Conservation (phyloP, 352 stramenopile species). For the Halophytophthora batemanensis region DNA sequence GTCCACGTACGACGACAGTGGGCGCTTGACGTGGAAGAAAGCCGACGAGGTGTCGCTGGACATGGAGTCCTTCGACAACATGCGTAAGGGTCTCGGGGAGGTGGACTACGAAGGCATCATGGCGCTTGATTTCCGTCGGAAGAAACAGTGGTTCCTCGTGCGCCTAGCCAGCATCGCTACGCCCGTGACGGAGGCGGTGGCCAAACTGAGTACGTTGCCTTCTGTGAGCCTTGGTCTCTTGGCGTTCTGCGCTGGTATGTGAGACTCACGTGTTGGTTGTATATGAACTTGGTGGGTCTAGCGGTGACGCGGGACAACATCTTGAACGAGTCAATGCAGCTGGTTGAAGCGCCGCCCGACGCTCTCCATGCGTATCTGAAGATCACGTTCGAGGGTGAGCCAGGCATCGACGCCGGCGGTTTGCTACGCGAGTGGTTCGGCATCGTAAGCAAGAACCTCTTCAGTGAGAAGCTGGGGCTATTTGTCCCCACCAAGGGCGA, state of each 20-base stretch:
- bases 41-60: constrained; percentile 46
- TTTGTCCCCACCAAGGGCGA: constrained; percentile 75
- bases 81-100: too few species aligned
- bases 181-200: constrained; percentile 60
- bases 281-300: too few species aligned
- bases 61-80: too few species aligned
- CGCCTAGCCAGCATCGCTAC: constrained; percentile 51
- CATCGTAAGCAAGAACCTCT: constrained; percentile 72
- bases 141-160: constrained; percentile 79
- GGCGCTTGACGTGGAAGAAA: constrained; percentile 45
- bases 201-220: too few species aligned
- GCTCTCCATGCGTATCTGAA: constrained; percentile 49
- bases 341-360: constrained; percentile 38
- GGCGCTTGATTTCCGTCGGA: constrained; percentile 65
- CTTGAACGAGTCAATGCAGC: constrained; percentile 62
- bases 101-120: constrained; percentile 69
- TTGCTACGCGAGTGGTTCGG: constrained; percentile 82
- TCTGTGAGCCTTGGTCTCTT: too few species aligned
- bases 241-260: too few species aligned
- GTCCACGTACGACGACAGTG: constrained; percentile 59
- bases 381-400: constrained; percentile 69
- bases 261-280: too few species aligned
- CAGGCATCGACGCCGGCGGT: constrained; percentile 70
- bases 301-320: too few species aligned
- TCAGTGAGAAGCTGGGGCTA: constrained; percentile 61